Percentiles rank a stretch among this genome's conserved stretches.
Evolutionary conservation across 23 red algal genomes (phyloP).

Genomic region (Gracilaria gracilis): DNA sequence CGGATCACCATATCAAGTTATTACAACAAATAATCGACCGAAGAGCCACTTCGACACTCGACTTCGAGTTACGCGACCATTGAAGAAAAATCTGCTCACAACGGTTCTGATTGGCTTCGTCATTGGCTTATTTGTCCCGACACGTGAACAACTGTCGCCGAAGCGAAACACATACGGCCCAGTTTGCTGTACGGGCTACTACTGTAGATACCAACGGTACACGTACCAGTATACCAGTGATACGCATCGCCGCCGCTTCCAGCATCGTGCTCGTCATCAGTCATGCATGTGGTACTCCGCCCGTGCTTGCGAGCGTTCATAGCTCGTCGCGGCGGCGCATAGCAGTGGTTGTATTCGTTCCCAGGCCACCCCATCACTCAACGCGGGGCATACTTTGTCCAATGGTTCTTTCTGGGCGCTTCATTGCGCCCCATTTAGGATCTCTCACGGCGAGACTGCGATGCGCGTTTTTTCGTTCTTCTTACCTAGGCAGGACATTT

Average conservation of each 20-base stretch:
- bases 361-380: not conserved
- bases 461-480: slow-evolving; percentile 22
- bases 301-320: not conserved
- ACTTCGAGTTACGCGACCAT: not conserved
- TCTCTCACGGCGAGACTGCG: not conserved
- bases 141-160: slow-evolving; percentile 7
- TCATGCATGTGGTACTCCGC: not conserved
- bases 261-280: not conserved
- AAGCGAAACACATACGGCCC: not conserved
- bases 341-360: not conserved
- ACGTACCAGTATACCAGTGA: too few relatives aligned
- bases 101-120: not conserved
- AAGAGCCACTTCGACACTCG: too few relatives aligned
- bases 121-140: not conserved
- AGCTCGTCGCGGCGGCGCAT: not conserved
- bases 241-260: slow-evolving; percentile 14
- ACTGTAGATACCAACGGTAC: too few relatives aligned
- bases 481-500: not conserved
- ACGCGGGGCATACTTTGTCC: not conserved
- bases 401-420: slow-evolving; percentile 1
- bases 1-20: too few relatives aligned
- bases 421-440: not conserved
- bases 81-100: not conserved
- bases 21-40: too few relatives aligned
- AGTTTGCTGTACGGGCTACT: not conserved